Evolutionary conservation across 164 flowering plant genomes (phyloP).

Genomic region (Pachysandra terminalis): DNA sequence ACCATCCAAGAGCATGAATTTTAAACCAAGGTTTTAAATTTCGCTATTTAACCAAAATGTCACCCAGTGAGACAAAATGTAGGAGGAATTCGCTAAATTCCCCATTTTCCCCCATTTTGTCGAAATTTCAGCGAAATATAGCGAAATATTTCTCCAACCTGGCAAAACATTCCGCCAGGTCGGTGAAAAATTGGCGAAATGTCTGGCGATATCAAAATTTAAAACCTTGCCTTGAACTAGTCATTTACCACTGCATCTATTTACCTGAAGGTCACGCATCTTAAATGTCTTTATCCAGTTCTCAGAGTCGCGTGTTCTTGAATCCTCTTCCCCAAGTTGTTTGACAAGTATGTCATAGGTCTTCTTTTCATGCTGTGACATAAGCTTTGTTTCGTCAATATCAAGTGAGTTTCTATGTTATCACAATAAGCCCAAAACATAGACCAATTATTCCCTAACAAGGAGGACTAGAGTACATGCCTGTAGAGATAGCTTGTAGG

Average conservation of each 20-base stretch:
- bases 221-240: too few species aligned
- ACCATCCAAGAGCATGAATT: too few species aligned
- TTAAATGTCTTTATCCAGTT: conserved; percentile 97
- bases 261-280: conserved; percentile 89
- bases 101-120: too few species aligned
- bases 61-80: too few species aligned
- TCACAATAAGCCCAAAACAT: neutral
- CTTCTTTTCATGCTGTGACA: conserved; percentile 85
- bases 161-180: too few species aligned
- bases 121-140: too few species aligned
- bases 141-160: too few species aligned
- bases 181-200: too few species aligned
- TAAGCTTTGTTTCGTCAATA: neutral
- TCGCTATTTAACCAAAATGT: too few species aligned
- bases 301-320: conserved; percentile 86
- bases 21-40: too few species aligned
- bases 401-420: neutral
- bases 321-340: conserved; percentile 96
- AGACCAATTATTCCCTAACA: neutral
- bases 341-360: conserved; percentile 95
- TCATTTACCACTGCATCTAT: neutral
- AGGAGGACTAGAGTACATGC: conserved; percentile 26
- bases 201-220: too few species aligned
- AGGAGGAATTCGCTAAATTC: too few species aligned
- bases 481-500: conserved; percentile 95